Evolutionary conservation across 768 basidiomycete genomes (phyloP).

Genomic region (Termitomyces titanicus): DNA sequence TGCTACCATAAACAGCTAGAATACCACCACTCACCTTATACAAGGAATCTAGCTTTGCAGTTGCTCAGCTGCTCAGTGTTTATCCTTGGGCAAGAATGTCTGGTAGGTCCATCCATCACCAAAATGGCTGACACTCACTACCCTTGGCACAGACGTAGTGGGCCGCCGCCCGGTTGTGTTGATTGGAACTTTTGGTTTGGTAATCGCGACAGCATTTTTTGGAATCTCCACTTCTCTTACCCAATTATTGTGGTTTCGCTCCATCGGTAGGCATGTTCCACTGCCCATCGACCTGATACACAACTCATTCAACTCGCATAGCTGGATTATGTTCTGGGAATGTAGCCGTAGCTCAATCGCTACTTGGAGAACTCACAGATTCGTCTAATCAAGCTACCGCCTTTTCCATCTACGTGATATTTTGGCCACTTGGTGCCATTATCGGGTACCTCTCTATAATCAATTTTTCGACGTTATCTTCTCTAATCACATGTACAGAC

Average conservation of each 20-base stretch:
- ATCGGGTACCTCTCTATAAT: constrained; percentile 40
- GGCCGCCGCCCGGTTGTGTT: constrained; percentile 67
- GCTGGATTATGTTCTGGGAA: constrained; percentile 64
- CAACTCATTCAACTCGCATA: constrained; percentile 18
- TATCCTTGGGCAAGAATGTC: constrained; percentile 64
- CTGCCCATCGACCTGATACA: not conserved
- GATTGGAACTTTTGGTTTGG: constrained; percentile 45
- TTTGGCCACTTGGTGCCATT: constrained; percentile 58
- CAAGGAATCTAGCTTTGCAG: constrained; percentile 64
- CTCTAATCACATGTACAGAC: constrained; percentile 29
- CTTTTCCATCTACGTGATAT: constrained; percentile 59
- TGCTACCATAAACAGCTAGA: constrained; percentile 28
- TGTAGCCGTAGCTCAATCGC: constrained; percentile 58
- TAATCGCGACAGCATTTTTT: constrained; percentile 49
- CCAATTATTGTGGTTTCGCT: constrained; percentile 46
- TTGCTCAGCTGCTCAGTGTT: constrained; percentile 57
- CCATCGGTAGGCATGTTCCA: constrained; percentile 36
- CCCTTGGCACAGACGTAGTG: constrained; percentile 40
- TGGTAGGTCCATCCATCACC: constrained; percentile 25
- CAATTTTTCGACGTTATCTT: not conserved
- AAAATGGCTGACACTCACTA: constrained; percentile 3
- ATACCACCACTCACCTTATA: not conserved
- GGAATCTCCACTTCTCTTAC: constrained; percentile 56
- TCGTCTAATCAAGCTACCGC: constrained; percentile 55
- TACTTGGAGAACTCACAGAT: constrained; percentile 65